Conservation (phyloP, 306 rosid genomes). For the Castanopsis chinensis region DNA sequence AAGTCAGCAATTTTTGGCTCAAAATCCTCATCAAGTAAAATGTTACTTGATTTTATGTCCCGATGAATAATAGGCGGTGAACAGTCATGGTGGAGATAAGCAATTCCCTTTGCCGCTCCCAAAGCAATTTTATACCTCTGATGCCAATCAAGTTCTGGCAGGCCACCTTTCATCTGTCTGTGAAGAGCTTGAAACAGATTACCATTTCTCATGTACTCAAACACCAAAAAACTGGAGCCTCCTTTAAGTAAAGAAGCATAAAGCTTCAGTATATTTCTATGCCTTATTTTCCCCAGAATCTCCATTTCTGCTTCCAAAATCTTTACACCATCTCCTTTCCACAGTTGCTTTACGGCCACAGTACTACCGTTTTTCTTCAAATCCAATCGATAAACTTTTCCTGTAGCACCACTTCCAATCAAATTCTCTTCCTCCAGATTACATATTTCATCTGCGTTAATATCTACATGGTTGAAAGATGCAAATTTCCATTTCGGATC, state of each 20-base stretch:
- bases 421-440: conserved; percentile 64
- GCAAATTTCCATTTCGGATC: conserved; percentile 69
- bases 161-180: conserved; percentile 50
- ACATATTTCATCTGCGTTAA: conserved; percentile 72
- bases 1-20: conserved; percentile 96
- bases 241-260: conserved; percentile 75
- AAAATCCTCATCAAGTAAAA: conserved; percentile 68
- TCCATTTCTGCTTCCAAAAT: conserved; percentile 87
- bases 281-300: conserved; percentile 82
- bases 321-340: conserved; percentile 64
- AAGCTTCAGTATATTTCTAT: conserved; percentile 82
- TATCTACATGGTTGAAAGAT: conserved; percentile 71
- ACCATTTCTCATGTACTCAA: conserved; percentile 90
- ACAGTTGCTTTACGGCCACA: conserved; percentile 81
- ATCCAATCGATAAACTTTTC: conserved; percentile 80
- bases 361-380: conserved; percentile 46
- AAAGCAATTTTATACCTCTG: conserved; percentile 76
- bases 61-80: conserved; percentile 81
- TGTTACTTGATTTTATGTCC: conserved; percentile 91
- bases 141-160: conserved; percentile 65
- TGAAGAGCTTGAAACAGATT: conserved; percentile 79
- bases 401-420: conserved; percentile 88
- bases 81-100: conserved; percentile 93
- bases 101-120: conserved; percentile 88
- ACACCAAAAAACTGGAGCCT: conserved; percentile 70